A percentile compares a stretch with the other conserved stretches of the same genome.
phyloP scores from a whole-genome alignment of 345 rosid genomes.

The Citrus medica region DNA sequence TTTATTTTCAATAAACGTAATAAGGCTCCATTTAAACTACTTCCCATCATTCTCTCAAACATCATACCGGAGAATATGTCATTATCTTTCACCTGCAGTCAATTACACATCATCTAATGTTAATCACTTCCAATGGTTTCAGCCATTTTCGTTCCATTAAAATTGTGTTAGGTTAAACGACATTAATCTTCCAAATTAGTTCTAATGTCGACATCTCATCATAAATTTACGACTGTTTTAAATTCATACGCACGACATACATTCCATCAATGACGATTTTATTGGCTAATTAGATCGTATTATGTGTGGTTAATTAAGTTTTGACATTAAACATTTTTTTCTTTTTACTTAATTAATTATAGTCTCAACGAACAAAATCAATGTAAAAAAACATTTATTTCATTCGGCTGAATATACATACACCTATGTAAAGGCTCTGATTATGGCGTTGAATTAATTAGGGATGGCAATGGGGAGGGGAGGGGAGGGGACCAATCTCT shows the following conservation, averaged over 20 bases:
- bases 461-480: too few relatives aligned
- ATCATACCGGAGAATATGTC: not conserved
- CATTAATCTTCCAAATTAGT: not conserved
- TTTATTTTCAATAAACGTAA: not conserved
- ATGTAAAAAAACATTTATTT: too few relatives aligned
- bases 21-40: not conserved
- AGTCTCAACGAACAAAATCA: not conserved
- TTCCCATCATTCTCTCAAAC: not conserved
- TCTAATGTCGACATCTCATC: not conserved
- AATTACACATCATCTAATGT: not conserved
- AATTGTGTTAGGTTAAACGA: not conserved
- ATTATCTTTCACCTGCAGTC: not conserved
- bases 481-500: too few relatives aligned
- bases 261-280: not conserved
- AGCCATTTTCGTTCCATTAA: not conserved
- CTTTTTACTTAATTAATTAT: too few relatives aligned
- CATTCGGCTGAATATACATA: too few relatives aligned
- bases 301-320: not conserved
- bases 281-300: not conserved
- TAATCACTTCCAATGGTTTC: not conserved
- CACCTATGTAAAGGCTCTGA: too few relatives aligned
- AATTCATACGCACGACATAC: too few relatives aligned
- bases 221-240: not conserved
- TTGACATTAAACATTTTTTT: too few relatives aligned
- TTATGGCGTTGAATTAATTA: too few relatives aligned